Percentiles rank a stretch among this genome's conserved stretches.
Evolutionary conservation across 495 filamentous ascomycete genomes (phyloP).

Genomic region (Thozetella sp.): DNA sequence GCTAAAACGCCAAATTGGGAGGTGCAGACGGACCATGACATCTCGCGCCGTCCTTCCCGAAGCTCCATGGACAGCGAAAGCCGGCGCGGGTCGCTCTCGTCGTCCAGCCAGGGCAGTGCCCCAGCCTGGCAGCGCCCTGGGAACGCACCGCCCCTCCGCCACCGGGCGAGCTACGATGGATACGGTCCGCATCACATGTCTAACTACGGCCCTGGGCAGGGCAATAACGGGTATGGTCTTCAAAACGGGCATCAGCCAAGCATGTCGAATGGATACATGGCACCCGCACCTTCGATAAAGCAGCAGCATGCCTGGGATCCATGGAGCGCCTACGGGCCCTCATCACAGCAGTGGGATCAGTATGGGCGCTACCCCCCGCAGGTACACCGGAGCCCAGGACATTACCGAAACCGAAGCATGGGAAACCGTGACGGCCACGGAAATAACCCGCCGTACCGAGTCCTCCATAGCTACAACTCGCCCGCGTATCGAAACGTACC

Average conservation of each 20-base stretch:
- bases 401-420: conserved; percentile 39
- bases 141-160: conserved; percentile 25
- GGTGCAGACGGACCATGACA: conserved; percentile 26
- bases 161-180: conserved; percentile 43
- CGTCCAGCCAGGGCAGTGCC: conserved; percentile 18
- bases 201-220: neutral
- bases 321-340: conserved; percentile 26
- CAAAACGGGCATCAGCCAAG: conserved; percentile 29
- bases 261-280: conserved; percentile 38
- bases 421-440: conserved; percentile 15
- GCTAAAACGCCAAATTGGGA: conserved; percentile 25
- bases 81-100: conserved; percentile 20
- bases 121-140: conserved; percentile 20
- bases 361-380: conserved; percentile 26
- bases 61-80: conserved; percentile 26
- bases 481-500: conserved; percentile 45
- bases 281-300: conserved; percentile 10
- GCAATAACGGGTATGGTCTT: conserved; percentile 2
- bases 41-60: conserved; percentile 23
- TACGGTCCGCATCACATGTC: conserved; percentile 19
- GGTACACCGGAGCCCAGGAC: conserved; percentile 24
- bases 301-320: conserved; percentile 19
- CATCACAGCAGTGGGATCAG: conserved; percentile 26
- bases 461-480: conserved; percentile 51
- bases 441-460: conserved; percentile 32